A percentile compares a stretch with the other conserved stretches of the same genome.
phyloP scores from a whole-genome alignment of 73 alveolate genomes.

The Tetrahymena borealis region DNA sequence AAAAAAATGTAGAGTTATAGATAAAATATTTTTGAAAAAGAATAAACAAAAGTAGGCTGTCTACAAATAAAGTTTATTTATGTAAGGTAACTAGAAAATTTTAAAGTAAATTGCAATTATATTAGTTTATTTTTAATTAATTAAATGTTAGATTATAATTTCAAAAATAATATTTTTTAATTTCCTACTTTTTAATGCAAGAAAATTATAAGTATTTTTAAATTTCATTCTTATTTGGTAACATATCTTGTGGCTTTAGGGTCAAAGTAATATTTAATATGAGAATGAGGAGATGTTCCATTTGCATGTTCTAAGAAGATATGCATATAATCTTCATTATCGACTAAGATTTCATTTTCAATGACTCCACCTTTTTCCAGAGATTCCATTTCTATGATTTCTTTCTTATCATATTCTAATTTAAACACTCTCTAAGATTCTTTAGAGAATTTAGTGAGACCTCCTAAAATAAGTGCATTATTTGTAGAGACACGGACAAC shows the following conservation, averaged over 20 bases:
- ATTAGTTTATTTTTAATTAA: too few relatives aligned
- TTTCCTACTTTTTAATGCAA: too few relatives aligned
- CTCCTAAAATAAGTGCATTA: conserved; percentile 86
- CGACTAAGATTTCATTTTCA: conserved; percentile 80
- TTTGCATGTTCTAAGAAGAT: conserved; percentile 82
- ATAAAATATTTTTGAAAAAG: too few relatives aligned
- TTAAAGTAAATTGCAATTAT: too few relatives aligned
- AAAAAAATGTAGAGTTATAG: too few relatives aligned
- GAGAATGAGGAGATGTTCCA: conserved; percentile 93
- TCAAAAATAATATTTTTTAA: too few relatives aligned
- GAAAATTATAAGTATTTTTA: too few relatives aligned
- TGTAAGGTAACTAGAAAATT: too few relatives aligned
- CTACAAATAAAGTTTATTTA: too few relatives aligned
- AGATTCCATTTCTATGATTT: conserved; percentile 60
- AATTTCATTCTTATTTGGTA: conserved; percentile 40
- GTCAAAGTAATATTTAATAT: conserved; percentile 43
- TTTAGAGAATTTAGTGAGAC: conserved; percentile 74
- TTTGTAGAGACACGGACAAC: conserved; percentile 75
- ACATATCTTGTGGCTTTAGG: conserved; percentile 31
- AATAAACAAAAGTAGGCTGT: too few relatives aligned
- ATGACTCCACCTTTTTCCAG: conserved; percentile 76
- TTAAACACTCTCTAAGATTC: conserved; percentile 84
- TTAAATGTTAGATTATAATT: too few relatives aligned
- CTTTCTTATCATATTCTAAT: conserved; percentile 82
- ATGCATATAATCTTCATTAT: conserved; percentile 86